A percentile compares a stretch with the other conserved stretches of the same genome.
These are phyloP conservation scores for Myriosclerotinia curreyana DNA, from an alignment of 2,329 filamentous ascomycete species.

Conservation along the genomic window DNA sequence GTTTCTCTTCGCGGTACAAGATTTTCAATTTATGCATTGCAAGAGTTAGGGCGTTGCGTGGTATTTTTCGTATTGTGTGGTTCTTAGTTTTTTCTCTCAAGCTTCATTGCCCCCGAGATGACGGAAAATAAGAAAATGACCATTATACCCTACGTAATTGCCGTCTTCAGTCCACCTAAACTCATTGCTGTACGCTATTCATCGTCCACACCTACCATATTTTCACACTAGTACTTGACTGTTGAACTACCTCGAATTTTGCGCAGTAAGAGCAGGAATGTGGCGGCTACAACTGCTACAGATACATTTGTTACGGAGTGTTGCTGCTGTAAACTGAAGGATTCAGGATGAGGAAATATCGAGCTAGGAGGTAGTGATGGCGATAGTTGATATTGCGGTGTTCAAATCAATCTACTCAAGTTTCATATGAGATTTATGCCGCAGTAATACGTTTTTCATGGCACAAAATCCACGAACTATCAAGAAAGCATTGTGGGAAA, in stretches of 20 bases:
- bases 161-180: background rate
- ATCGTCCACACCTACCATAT: constrained; percentile 41
- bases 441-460: background rate
- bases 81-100: background rate
- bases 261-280: constrained; percentile 37
- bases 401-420: background rate
- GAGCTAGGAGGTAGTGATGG: background rate
- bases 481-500: background rate
- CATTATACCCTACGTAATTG: background rate
- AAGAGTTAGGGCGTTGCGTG: constrained; percentile 43
- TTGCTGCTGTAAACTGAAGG: background rate
- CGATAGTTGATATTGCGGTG: too few species aligned
- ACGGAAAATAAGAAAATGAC: too few species aligned
- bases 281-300: constrained; percentile 40
- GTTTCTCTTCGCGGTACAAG: background rate
- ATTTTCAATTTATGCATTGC: constrained; percentile 31
- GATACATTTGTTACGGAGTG: constrained; percentile 31
- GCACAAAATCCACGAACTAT: background rate
- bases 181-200: background rate
- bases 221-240: constrained; percentile 29
- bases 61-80: constrained; percentile 16
- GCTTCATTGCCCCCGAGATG: background rate
- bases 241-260: constrained; percentile 18
- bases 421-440: background rate
- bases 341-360: background rate